Evolutionary conservation across 2,329 filamentous ascomycete genomes (phyloP).

Genomic region (Hypomyces perniciosus): DNA sequence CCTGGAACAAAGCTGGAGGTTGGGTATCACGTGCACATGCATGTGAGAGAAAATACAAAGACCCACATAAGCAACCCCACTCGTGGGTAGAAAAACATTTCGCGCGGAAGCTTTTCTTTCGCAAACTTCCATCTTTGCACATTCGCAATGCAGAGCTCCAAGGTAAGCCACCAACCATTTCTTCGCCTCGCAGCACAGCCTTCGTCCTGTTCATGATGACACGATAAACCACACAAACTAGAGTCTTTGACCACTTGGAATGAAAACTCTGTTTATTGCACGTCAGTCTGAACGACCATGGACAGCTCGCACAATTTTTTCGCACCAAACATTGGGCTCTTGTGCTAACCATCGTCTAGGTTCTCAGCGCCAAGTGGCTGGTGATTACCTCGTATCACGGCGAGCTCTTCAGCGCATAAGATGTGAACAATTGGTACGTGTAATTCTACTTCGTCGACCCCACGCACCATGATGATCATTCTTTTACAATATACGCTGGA

Average conservation of each 20-base stretch:
- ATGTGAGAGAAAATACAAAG: too few species aligned
- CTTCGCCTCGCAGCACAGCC: slow-evolving; percentile 1
- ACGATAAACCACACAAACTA: slow-evolving; percentile 81
- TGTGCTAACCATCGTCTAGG: slow-evolving; percentile 21
- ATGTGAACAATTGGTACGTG: slow-evolving; percentile 24
- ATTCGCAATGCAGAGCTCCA: slow-evolving; percentile 2
- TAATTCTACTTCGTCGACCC: neutral
- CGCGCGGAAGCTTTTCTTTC: slow-evolving; percentile 7
- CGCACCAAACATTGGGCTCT: slow-evolving; percentile 8
- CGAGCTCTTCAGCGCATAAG: neutral
- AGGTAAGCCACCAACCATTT: slow-evolving; percentile 13
- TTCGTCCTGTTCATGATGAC: slow-evolving; percentile 61
- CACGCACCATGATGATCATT: slow-evolving; percentile 53
- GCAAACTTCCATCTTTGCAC: slow-evolving; percentile 6
- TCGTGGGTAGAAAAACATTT: slow-evolving; percentile 16
- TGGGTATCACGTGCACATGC: too few species aligned
- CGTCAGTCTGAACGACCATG: slow-evolving; percentile 76
- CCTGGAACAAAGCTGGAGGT: too few species aligned
- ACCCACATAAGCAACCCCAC: slow-evolving; percentile 11
- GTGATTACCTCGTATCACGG: neutral
- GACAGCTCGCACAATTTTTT: slow-evolving; percentile 16
- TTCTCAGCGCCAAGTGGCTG: slow-evolving; percentile 14
- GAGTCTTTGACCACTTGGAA: slow-evolving; percentile 88
- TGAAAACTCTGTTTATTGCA: slow-evolving; percentile 77
- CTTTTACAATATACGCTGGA: slow-evolving; percentile 70